Evolutionary conservation across 768 basidiomycete genomes (phyloP).

Genomic region (Rhodotorula kratochvilovae): DNA sequence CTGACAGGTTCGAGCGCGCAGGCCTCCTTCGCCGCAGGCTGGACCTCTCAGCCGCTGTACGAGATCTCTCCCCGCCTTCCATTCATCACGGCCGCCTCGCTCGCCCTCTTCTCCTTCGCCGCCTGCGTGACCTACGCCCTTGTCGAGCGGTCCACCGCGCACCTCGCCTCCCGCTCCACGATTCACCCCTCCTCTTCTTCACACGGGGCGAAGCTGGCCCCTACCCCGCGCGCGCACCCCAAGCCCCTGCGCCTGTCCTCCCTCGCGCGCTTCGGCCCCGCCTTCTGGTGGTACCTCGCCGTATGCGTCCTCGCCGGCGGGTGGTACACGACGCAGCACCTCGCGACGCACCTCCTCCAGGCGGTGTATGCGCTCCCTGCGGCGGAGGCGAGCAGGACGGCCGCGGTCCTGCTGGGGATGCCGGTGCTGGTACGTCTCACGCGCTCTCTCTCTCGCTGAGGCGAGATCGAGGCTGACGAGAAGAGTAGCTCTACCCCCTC

Average conservation of each 20-base stretch:
- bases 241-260: conserved; percentile 4
- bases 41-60: conserved; percentile 71
- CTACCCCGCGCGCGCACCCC: background rate
- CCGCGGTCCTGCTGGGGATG: conserved; percentile 8
- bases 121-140: conserved; percentile 66
- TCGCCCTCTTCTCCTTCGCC: conserved; percentile 63
- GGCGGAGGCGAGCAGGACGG: background rate
- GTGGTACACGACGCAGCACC: conserved; percentile 38
- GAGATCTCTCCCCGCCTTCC: conserved; percentile 65
- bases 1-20: background rate
- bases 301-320: conserved; percentile 33
- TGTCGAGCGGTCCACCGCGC: background rate
- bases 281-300: conserved; percentile 25
- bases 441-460: no score
- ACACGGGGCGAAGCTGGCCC: no score
- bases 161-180: background rate
- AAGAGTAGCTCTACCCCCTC: conserved; percentile 20
- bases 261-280: conserved; percentile 5
- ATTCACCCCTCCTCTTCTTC: no score
- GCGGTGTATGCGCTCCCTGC: conserved; percentile 12
- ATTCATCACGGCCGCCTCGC: conserved; percentile 63
- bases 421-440: conserved; percentile 9
- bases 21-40: conserved; percentile 69
- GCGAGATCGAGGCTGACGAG: background rate
- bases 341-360: conserved; percentile 23